Evolutionary conservation across 768 basidiomycete genomes (phyloP).

Genomic region (Sporobolomyces pararoseus): DNA sequence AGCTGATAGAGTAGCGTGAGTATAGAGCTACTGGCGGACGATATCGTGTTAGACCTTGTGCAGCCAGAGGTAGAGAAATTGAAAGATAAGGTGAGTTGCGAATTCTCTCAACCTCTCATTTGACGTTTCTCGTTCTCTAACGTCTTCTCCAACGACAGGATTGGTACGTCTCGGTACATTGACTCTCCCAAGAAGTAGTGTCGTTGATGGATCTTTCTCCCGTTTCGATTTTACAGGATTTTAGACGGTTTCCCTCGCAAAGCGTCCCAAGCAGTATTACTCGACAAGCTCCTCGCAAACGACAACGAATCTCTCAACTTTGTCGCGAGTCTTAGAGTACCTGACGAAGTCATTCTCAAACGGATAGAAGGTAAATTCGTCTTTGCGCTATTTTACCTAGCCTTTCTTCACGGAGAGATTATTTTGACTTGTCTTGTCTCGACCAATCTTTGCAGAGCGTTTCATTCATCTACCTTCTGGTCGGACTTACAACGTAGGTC

Average conservation of each 20-base stretch:
- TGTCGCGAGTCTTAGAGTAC: conserved; percentile 81
- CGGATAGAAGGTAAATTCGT: conserved; percentile 61
- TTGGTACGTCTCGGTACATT: not conserved
- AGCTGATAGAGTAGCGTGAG: not conserved
- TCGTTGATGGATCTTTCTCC: too few relatives aligned
- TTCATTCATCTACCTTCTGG: conserved; percentile 86
- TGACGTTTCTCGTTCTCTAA: conserved; percentile 48
- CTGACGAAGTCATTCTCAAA: conserved; percentile 75
- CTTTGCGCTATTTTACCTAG: too few relatives aligned
- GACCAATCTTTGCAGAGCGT: too few relatives aligned
- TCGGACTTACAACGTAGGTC: conserved; percentile 72
- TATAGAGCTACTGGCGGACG: conserved; percentile 63
- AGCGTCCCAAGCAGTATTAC: conserved; percentile 70
- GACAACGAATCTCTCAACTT: conserved; percentile 64
- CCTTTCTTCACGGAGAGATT: not conserved
- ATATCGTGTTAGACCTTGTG: conserved; percentile 72
- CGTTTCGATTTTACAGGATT: conserved; percentile 59
- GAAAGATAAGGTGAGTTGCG: conserved; percentile 39
- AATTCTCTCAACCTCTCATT: not conserved
- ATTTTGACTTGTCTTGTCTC: too few relatives aligned
- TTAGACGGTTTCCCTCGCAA: conserved; percentile 90
- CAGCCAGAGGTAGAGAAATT: conserved; percentile 66
- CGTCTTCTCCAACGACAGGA: conserved; percentile 42
- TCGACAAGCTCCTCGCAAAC: conserved; percentile 63
- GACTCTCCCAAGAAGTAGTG: too few relatives aligned